phyloP scores from a whole-genome alignment of 495 filamentous ascomycete species.

The Penicillium angulare region DNA sequence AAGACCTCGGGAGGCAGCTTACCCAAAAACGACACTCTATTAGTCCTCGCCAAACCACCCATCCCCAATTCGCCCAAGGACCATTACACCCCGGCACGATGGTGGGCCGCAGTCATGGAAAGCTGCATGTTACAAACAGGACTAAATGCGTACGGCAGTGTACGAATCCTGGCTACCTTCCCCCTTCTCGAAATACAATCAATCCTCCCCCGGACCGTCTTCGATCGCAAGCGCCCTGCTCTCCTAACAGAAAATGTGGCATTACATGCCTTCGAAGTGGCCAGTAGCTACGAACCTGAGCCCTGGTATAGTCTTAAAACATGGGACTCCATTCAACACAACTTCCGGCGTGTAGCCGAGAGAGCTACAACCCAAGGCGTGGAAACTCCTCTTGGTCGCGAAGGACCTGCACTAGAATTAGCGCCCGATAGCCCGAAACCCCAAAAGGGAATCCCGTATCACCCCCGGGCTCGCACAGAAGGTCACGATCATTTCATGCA shows the following conservation, averaged over 20 bases:
- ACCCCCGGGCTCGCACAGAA: constrained; percentile 1
- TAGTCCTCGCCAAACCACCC: constrained; percentile 61
- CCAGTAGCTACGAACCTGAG: constrained; percentile 19
- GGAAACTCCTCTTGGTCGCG: constrained; percentile 36
- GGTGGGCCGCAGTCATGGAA: constrained; percentile 32
- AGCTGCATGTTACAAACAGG: constrained; percentile 26
- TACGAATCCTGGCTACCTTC: constrained; percentile 69
- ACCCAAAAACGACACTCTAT: constrained; percentile 60
- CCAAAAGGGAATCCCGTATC: constrained; percentile 1
- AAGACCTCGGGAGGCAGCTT: constrained; percentile 20
- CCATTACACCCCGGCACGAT: constrained; percentile 36
- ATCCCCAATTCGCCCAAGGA: constrained; percentile 27
- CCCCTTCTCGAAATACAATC: constrained; percentile 44
- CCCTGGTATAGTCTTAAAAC: constrained; percentile 24
- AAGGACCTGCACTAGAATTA: constrained; percentile 18
- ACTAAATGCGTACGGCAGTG: constrained; percentile 48
- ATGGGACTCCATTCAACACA: constrained; percentile 29
- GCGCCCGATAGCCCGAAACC: constrained; percentile 19
- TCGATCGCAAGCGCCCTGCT: constrained; percentile 49
- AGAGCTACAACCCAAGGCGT: constrained; percentile 33
- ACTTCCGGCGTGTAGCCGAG: constrained; percentile 35
- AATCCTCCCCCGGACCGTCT: constrained; percentile 52
- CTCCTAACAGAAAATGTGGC: constrained; percentile 55
- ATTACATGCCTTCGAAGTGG: constrained; percentile 50
- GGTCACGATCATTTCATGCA: neutral